Evolutionary conservation across 306 rosid genomes (phyloP).

Genomic region (Acacia crassicarpa): DNA sequence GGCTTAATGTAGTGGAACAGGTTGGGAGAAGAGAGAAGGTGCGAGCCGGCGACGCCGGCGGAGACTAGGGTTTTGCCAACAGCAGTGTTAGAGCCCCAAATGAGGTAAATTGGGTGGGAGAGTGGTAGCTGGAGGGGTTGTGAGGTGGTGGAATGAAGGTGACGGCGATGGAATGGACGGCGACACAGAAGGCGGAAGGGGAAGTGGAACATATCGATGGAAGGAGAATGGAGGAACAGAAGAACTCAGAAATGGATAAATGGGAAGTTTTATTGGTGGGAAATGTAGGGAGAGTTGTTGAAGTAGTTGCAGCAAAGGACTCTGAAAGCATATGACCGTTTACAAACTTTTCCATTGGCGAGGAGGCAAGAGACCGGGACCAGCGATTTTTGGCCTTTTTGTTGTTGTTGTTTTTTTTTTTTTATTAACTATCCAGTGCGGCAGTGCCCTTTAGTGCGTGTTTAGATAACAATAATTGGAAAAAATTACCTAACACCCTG

Average conservation of each 20-base stretch:
- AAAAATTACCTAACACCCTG: no score
- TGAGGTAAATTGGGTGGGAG: constrained; percentile 72
- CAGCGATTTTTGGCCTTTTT: neutral
- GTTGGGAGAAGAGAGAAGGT: constrained; percentile 45
- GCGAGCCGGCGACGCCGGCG: constrained; percentile 77
- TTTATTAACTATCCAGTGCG: no score
- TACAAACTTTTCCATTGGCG: neutral
- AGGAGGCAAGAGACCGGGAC: neutral
- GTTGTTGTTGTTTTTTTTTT: no score
- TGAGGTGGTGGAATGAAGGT: constrained; percentile 34
- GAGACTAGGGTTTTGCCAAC: constrained; percentile 96
- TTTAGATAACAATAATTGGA: no score
- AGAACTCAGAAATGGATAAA: neutral
- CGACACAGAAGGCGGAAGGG: constrained; percentile 32
- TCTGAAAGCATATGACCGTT: neutral
- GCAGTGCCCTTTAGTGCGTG: no score
- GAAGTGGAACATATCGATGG: constrained; percentile 29
- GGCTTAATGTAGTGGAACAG: constrained; percentile 85
- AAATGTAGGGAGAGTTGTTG: neutral
- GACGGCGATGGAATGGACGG: constrained; percentile 29
- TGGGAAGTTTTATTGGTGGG: neutral
- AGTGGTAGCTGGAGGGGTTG: constrained; percentile 53
- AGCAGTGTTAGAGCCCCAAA: constrained; percentile 90
- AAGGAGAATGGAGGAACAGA: neutral
- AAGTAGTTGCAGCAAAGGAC: neutral